Percentiles rank a stretch among this genome's conserved stretches.
These are phyloP conservation scores for Pelargonium nanum DNA, from an alignment of 345 rosid species.

Conservation along the genomic window DNA sequence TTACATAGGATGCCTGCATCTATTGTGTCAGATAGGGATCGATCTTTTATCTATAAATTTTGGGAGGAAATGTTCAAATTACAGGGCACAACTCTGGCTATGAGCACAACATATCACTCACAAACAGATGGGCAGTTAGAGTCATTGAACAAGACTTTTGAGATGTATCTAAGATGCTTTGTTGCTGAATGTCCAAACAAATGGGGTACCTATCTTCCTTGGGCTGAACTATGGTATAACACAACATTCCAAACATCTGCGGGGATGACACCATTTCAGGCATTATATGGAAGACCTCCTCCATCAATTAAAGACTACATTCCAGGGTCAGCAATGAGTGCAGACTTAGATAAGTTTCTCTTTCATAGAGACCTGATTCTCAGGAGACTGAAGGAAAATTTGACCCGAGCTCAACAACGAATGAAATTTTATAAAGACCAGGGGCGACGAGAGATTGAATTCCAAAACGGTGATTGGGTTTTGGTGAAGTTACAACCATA, in stretches of 20 bases:
- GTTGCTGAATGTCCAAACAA: neutral
- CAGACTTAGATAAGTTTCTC: neutral
- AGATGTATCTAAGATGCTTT: too few relatives aligned
- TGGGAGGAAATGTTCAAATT: neutral
- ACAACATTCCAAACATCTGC: neutral
- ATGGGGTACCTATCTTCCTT: neutral
- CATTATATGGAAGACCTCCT: neutral
- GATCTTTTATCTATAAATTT: too few relatives aligned
- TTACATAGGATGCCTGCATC: neutral
- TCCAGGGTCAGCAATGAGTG: neutral
- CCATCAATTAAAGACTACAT: neutral
- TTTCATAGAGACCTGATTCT: neutral
- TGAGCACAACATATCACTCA: neutral
- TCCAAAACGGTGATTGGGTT: neutral
- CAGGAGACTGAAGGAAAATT: neutral
- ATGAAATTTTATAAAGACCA: neutral
- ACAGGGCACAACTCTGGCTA: neutral
- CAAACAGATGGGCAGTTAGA: too few relatives aligned
- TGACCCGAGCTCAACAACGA: neutral
- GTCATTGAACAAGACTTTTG: too few relatives aligned
- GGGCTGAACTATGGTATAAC: neutral
- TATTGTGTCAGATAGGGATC: too few relatives aligned
- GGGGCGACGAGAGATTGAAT: neutral
- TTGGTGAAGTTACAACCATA: neutral
- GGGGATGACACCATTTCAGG: too few relatives aligned